phyloP scores from a whole-genome alignment of 2,329 filamentous ascomycete genomes.

The Alternaria postmessia region DNA sequence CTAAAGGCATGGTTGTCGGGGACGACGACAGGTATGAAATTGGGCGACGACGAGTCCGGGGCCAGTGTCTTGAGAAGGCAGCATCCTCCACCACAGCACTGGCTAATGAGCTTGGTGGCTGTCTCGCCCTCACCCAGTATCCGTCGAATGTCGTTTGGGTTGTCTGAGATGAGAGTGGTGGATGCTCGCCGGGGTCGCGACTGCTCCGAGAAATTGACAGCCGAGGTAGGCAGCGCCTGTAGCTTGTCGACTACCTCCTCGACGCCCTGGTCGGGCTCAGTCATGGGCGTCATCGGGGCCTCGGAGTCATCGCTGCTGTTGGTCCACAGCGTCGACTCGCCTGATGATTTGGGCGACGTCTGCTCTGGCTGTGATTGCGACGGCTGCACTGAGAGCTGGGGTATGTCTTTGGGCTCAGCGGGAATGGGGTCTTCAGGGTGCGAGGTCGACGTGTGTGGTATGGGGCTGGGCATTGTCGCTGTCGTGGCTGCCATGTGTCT shows the following conservation, averaged over 20 bases:
- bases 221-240: slow-evolving; percentile 47
- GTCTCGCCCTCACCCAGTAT: slow-evolving; percentile 64
- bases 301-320: slow-evolving; percentile 54
- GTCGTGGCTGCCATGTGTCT: slow-evolving; percentile 34
- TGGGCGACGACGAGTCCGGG: slow-evolving; percentile 55
- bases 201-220: slow-evolving; percentile 49
- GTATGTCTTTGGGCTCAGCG: slow-evolving; percentile 49
- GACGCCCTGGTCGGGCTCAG: slow-evolving; percentile 52
- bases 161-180: slow-evolving; percentile 70
- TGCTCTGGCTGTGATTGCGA: slow-evolving; percentile 38
- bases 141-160: slow-evolving; percentile 65
- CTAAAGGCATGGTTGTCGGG: slow-evolving; percentile 88
- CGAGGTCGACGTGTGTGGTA: slow-evolving; percentile 55
- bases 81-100: slow-evolving; percentile 71
- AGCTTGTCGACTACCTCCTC: slow-evolving; percentile 56
- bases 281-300: slow-evolving; percentile 55
- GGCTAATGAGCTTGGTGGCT: slow-evolving; percentile 68
- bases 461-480: slow-evolving; percentile 31
- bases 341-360: slow-evolving; percentile 52
- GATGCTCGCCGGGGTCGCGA: slow-evolving; percentile 67
- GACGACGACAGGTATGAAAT: slow-evolving; percentile 58
- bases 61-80: slow-evolving; percentile 66
- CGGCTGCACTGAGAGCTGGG: slow-evolving; percentile 36
- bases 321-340: slow-evolving; percentile 52
- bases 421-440: slow-evolving; percentile 59